Conservation (phyloP, 257 asterid species). For the Gynochthodes officinalis region DNA sequence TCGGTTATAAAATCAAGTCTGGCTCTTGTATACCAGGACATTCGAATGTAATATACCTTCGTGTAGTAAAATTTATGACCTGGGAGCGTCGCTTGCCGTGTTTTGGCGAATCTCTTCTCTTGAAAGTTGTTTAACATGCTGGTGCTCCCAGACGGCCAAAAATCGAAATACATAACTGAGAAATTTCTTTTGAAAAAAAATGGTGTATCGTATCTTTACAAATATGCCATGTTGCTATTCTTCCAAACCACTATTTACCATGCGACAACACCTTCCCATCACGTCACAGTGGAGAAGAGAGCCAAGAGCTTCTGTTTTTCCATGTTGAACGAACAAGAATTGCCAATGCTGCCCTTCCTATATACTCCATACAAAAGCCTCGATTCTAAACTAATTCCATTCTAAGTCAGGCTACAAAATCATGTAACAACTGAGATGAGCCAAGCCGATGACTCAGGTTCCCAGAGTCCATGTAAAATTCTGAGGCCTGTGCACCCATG, state of each 20-base stretch:
- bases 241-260: no score
- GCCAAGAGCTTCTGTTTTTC: not conserved
- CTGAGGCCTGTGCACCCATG: conserved; percentile 43
- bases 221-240: conserved; percentile 3
- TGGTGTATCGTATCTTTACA: conserved; percentile 7
- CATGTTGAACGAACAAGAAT: not conserved
- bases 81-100: no score
- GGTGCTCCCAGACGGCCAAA: no score
- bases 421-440: conserved; percentile 44
- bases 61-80: no score
- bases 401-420: conserved; percentile 41
- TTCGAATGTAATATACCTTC: no score
- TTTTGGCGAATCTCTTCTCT: no score
- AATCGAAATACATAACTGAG: no score
- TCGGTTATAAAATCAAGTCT: not conserved
- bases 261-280: conserved; percentile 15
- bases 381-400: not conserved
- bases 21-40: not conserved
- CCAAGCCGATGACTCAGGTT: conserved; percentile 46
- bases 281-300: not conserved
- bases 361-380: not conserved
- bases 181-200: not conserved
- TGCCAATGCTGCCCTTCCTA: not conserved
- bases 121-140: no score
- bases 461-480: conserved; percentile 51